Evolutionary conservation across 2,329 filamentous ascomycete genomes (phyloP).

Genomic region (Chaetomiaceae sp.): DNA sequence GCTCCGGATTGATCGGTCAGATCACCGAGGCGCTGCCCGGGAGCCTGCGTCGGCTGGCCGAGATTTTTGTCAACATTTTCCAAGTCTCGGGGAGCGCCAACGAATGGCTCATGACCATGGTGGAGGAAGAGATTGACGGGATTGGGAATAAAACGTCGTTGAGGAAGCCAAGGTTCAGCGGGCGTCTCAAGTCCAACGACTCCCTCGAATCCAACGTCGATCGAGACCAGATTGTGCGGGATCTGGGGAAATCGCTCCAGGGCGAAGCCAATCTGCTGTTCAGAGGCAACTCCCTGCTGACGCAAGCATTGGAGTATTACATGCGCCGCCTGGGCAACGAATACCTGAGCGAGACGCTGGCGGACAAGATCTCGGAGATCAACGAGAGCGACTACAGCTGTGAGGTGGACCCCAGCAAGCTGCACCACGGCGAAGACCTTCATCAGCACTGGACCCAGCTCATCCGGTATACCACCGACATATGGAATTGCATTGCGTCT

Average conservation of each 20-base stretch:
- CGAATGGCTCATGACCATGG: constrained; percentile 88
- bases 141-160: constrained; percentile 75
- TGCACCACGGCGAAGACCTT: constrained; percentile 63
- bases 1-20: constrained; percentile 76
- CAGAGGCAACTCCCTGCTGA: constrained; percentile 88
- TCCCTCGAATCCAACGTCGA: constrained; percentile 60
- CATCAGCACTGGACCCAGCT: constrained; percentile 79
- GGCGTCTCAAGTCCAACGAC: constrained; percentile 66
- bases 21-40: constrained; percentile 75
- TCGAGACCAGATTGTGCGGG: constrained; percentile 66
- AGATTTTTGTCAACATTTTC: constrained; percentile 88
- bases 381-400: constrained; percentile 88
- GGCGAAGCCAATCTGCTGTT: constrained; percentile 93
- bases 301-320: constrained; percentile 88
- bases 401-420: constrained; percentile 86
- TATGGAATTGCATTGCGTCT: constrained; percentile 78
- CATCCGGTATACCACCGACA: constrained; percentile 69
- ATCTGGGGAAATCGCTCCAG: constrained; percentile 73
- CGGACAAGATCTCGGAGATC: constrained; percentile 82
- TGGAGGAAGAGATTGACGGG: constrained; percentile 96
- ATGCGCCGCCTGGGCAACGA: constrained; percentile 93
- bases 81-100: constrained; percentile 80
- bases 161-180: constrained; percentile 68
- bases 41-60: constrained; percentile 74
- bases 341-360: constrained; percentile 81